Evolutionary conservation across 768 basidiomycete genomes (phyloP), one percentile per base, ranked within the genome.

Genomic region (Phaffia tasmanica): DNA sequence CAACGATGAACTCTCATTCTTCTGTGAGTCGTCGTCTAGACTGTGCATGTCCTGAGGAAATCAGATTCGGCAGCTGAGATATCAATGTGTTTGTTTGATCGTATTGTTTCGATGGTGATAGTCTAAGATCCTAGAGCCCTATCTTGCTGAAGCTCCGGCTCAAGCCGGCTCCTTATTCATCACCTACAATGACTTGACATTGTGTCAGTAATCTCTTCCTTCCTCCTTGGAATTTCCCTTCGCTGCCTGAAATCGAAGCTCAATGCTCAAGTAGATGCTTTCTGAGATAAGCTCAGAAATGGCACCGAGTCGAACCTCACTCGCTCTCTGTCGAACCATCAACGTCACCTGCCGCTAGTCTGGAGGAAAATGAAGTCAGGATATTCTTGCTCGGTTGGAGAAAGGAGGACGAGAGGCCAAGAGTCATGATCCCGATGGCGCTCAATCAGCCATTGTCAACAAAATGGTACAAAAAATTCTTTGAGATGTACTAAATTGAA

Each of bases 141-240:
- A 42, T 49, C 61, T 68, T n/a, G 18, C n/a, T 16, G 3, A 46
- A 16, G 56, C 57, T 4, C 32, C 18, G 0, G 11, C 21, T 7
- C 50, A 69, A 23, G 67, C 57, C 23, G 67, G 62, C 21, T 30
- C 63, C 0, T 32, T 63, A 21, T 69, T 63, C 57, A 48, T 63
- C 57, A 63, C 61, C 46, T 69, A 57, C 47, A 69, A 69, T 29
- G 67, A 69, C 35, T 62, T 69, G 15, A 49, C 57, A 5, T 63
- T 59, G 30, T 69, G 67, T 63, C 18, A 3, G 62, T 62, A n/a
- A 8, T 7, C 32, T 35, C 27, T 57, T 25, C n/a, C 50, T 25
- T 48, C 49, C 23, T n/a, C 16, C 19, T 15, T 50, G 47, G 29
- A 19, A 50, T 62, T 25, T 23, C 11, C 35, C 25, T 61, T 29